Evolutionary conservation across 2,329 filamentous ascomycete species (phyloP).

Genomic region (Paracoccidioides brasiliensis): DNA sequence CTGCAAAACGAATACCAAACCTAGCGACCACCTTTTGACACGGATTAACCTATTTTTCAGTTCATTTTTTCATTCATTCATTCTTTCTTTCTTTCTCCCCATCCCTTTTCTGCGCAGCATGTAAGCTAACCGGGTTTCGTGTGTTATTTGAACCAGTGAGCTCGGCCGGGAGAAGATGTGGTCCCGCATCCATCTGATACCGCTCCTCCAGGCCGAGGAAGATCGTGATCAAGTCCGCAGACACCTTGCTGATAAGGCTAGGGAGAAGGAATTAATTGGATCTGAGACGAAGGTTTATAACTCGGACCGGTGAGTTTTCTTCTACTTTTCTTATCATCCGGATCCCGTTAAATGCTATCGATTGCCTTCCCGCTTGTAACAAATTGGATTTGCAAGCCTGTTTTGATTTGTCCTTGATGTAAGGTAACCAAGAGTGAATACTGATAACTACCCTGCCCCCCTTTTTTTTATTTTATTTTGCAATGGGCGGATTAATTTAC

Average conservation of each 20-base stretch:
- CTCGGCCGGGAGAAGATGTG: conserved; percentile 96
- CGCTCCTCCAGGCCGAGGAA: conserved; percentile 87
- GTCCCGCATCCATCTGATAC: conserved; percentile 88
- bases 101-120: neutral
- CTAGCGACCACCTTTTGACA: no score
- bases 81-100: neutral
- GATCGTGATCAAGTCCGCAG: conserved; percentile 88
- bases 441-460: neutral
- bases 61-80: neutral
- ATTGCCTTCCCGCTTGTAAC: no score
- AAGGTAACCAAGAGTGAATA: neutral
- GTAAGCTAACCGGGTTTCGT: no score
- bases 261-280: conserved; percentile 83
- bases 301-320: conserved; percentile 64
- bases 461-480: neutral
- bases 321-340: neutral
- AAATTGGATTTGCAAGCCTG: no score
- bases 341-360: no score
- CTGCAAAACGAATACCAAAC: no score
- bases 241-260: conserved; percentile 70
- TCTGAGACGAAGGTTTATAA: conserved; percentile 77
- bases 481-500: conserved; percentile 6
- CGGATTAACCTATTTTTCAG: no score
- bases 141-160: conserved; percentile 49
- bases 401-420: neutral